phyloP scores from a whole-genome alignment of 2,329 filamentous ascomycete genomes.

The Truncatella angustata region DNA sequence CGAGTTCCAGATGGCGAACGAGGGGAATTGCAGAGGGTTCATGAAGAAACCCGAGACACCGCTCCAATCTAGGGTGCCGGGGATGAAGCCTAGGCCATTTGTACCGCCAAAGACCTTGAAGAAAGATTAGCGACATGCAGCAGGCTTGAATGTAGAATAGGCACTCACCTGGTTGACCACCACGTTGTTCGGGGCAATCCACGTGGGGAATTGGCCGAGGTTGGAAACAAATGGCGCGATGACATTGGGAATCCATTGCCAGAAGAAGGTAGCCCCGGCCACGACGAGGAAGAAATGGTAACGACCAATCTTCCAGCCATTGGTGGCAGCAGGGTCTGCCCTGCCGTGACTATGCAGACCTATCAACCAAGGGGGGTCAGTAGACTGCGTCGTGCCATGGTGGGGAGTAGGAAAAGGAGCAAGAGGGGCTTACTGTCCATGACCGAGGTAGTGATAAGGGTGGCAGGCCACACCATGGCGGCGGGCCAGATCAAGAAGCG shows the following conservation, averaged over 20 bases:
- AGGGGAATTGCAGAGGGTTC: slow-evolving; percentile 51
- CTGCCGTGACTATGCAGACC: slow-evolving; percentile 59
- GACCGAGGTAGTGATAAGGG: slow-evolving; percentile 58
- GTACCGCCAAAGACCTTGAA: slow-evolving; percentile 58
- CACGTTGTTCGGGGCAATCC: slow-evolving; percentile 57
- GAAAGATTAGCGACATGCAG: no score
- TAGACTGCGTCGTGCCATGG: no score
- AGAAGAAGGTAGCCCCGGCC: slow-evolving; percentile 48
- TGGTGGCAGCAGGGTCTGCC: slow-evolving; percentile 48
- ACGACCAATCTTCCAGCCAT: slow-evolving; percentile 58
- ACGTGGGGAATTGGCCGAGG: slow-evolving; percentile 60
- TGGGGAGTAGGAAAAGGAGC: no score
- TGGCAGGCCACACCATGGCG: slow-evolving; percentile 63
- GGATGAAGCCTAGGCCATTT: slow-evolving; percentile 58
- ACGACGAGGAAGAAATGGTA: slow-evolving; percentile 57
- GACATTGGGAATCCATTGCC: slow-evolving; percentile 62
- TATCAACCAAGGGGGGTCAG: no score
- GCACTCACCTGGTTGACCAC: slow-evolving; percentile 60
- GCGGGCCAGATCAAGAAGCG: slow-evolving; percentile 60
- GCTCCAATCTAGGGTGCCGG: slow-evolving; percentile 56
- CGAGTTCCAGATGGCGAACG: slow-evolving; percentile 57
- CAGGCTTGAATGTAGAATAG: no score
- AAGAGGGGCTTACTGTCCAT: no score
- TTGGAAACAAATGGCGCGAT: no score
- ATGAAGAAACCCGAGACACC: slow-evolving; percentile 46